A percentile compares a stretch with the other conserved stretches of the same genome.
Conservation (phyloP, 2,329 filamentous ascomycete species). For the Fusarium irregulare region DNA sequence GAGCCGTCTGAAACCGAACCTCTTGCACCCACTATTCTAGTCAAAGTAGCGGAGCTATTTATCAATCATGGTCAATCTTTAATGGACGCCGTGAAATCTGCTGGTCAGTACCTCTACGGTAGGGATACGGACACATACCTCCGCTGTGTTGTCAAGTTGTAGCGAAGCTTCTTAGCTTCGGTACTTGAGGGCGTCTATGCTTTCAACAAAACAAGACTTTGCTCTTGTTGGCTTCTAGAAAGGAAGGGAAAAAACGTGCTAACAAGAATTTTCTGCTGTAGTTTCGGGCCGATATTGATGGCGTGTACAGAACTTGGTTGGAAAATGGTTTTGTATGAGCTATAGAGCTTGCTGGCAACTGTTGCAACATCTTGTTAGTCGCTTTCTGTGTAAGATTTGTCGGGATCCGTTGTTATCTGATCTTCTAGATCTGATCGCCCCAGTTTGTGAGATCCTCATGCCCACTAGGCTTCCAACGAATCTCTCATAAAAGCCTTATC, state of each 20-base stretch:
- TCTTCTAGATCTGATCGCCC: background rate
- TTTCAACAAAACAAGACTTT: background rate
- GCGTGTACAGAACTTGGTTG: background rate
- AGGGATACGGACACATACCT: constrained; percentile 15
- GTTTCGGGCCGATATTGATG: constrained; percentile 20
- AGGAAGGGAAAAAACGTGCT: background rate
- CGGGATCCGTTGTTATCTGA: background rate
- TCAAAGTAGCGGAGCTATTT: constrained; percentile 8
- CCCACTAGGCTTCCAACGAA: background rate
- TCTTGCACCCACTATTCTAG: background rate
- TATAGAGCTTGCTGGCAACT: background rate
- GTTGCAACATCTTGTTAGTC: background rate
- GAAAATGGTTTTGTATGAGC: background rate
- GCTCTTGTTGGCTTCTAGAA: background rate
- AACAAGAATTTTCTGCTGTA: constrained; percentile 13
- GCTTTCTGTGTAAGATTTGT: background rate
- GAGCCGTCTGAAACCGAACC: constrained; percentile 26
- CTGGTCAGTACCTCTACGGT: background rate
- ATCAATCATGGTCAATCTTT: background rate
- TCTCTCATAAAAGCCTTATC: background rate
- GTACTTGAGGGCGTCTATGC: constrained; percentile 2
- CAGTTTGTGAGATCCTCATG: background rate
- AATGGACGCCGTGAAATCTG: background rate
- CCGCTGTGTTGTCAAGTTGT: constrained; percentile 1
- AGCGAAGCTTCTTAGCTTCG: constrained; percentile 8